Conservation (phyloP, 2,329 filamentous ascomycete species). For the Pseudodiploospora longispora region DNA sequence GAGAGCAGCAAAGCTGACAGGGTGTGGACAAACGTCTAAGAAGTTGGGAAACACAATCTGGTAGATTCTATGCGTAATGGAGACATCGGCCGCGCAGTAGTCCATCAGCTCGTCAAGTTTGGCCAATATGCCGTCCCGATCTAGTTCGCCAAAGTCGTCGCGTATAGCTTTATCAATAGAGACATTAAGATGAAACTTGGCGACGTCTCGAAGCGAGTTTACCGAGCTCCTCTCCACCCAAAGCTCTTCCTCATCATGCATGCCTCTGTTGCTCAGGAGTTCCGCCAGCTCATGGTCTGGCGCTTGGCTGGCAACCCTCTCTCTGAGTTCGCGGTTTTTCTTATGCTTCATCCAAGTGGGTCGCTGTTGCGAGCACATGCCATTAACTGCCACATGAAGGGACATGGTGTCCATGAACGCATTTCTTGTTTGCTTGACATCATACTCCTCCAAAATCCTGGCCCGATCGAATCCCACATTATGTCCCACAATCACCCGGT, state of each 20-base stretch:
- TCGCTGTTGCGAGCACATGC: conserved; percentile 94
- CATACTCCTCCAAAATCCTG: conserved; percentile 81
- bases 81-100: conserved; percentile 92
- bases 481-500: conserved; percentile 81
- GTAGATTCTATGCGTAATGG: conserved; percentile 89
- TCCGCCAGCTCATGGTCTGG: conserved; percentile 63
- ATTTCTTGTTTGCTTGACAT: conserved; percentile 71
- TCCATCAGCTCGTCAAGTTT: conserved; percentile 78
- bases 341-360: conserved; percentile 97
- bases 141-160: conserved; percentile 77
- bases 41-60: conserved; percentile 89
- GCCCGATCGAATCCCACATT: conserved; percentile 95
- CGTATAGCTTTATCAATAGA: conserved; percentile 83
- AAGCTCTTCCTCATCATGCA: conserved; percentile 86
- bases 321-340: conserved; percentile 77
- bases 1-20: conserved; percentile 91
- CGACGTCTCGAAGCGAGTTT: conserved; percentile 91
- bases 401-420: conserved; percentile 97
- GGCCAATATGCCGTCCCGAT: conserved; percentile 59
- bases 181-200: conserved; percentile 89
- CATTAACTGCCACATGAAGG: conserved; percentile 92
- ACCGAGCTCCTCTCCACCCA: conserved; percentile 94
- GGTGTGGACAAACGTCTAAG: conserved; percentile 83
- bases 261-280: conserved; percentile 57
- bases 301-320: conserved; percentile 66